Base-by-base conservation (phyloP, 2,329 filamentous ascomycete species). In the Microsporum ferrugineum region DNA sequence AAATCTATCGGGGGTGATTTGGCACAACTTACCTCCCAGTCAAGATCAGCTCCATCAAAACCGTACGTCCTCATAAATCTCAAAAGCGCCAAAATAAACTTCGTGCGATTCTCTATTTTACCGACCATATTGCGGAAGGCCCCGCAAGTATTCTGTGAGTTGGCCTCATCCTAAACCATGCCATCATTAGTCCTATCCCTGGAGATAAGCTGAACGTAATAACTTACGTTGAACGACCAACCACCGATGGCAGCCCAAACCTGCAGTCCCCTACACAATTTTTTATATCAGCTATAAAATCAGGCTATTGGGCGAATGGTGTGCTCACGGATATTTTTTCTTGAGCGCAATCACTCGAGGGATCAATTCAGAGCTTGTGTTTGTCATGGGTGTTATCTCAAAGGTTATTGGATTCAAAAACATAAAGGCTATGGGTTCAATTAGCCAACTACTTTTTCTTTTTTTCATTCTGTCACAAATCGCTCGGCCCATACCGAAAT, bases 171-270 rank as follows among this genome's bases (percentile, higher is more conserved):
- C 38, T 41, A 14, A 41, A 41, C 12, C 38, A n/a, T 41, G 38
- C 5, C 38, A 41, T 41, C 38, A 12, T 41, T 12, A 41, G 38
- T 1, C n/a, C 38, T 41, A 12, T 41, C n/a, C 38, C 38, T 41
- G n/a, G 8, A 12, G n/a, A 41, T 5, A 41, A 41, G n/a, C 38
- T 1, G 38, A 12, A 14, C 53, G 34, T 29, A 41, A n/a, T 41
- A 12, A 41, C 38, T n/a, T 41, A 41, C 38, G 38, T 41, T 41
- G 38, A 41, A 41, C 0, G 68, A 68, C 75, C 75, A 77, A 3
- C 78, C 78, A 7, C 78, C 76, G 10, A 79, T 64, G 2, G 68
- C 14, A 36, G 78, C 69, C 65, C 67, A 75, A 2, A 68, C 68
- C 59, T 74, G 43, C 8, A 76, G 61, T 17, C 56, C 63, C 3